Evolutionary conservation across 805 yeast genomes (phyloP), one percentile per base, ranked within the genome.

Genomic region (Torulaspora microellipsoides): DNA sequence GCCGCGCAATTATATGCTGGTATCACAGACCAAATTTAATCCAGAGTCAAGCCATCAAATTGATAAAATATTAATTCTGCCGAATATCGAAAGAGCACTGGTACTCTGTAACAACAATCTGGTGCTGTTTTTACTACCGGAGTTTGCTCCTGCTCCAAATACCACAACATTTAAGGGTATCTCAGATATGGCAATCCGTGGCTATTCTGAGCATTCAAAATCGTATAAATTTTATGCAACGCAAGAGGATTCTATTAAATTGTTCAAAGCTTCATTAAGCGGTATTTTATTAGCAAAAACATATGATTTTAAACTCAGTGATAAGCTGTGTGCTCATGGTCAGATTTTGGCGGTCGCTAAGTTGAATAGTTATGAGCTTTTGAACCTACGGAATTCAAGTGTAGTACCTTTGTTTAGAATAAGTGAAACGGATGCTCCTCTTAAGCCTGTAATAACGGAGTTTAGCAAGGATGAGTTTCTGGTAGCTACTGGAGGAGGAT

Each of bases 71-170:
- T 36, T 52, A n/a, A 48, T 61, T 4, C 38, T 64, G 15, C 60
- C 65, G 3, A 37, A 46, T 12, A 52, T 61, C 13, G 65, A 62
- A 34, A 52, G 65, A 29, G 66, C 66, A 6, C 45, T 60, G 37
- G 58, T 64, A 2, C 44, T 60, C 14, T 48, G 54, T 27, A 36
- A 50, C 11, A 42, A 35, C 5, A 33, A 45, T 17, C 15, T 64
- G 20, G 50, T 55, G 7, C 38, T 56, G 25, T 64, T 58, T 42
- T 42, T 62, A 11, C 41, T 64, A 34, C 68, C 68, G 5, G 68
- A 64, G 38, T 61, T 62, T 50, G 67, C 66, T 8, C 67, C 65
- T 2, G 59, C 49, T 11, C 66, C 66, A 2, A 59, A 61, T 42
- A 44, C 52, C 8, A 28, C 27, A 14, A 48, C 40, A 12, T 20